phyloP scores from a whole-genome alignment of 169 alveolate species.

The Babesia bigemina region DNA sequence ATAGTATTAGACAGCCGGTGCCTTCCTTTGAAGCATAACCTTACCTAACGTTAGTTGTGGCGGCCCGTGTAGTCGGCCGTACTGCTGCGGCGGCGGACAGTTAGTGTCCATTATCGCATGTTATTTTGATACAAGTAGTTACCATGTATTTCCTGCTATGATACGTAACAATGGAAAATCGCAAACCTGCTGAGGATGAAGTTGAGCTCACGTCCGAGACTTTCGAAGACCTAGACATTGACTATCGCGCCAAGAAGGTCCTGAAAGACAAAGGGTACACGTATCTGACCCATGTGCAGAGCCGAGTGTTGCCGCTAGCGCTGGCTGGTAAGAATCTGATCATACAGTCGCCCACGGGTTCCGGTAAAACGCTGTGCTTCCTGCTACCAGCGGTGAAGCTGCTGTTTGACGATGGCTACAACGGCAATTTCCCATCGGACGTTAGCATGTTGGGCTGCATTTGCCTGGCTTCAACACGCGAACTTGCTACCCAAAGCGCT shows the following conservation, averaged over 20 bases:
- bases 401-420: slow-evolving; percentile 63
- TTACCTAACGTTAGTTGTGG: too few species aligned
- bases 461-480: slow-evolving; percentile 77
- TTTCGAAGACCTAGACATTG: slow-evolving; percentile 60
- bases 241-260: slow-evolving; percentile 69
- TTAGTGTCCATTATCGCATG: too few species aligned
- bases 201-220: slow-evolving; percentile 63
- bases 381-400: slow-evolving; percentile 80
- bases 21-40: too few species aligned
- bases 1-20: too few species aligned
- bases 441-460: slow-evolving; percentile 73
- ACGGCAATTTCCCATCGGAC: slow-evolving; percentile 65
- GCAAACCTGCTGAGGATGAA: slow-evolving; percentile 31
- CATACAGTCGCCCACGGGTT: slow-evolving; percentile 90
- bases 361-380: slow-evolving; percentile 91
- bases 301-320: slow-evolving; percentile 89
- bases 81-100: too few species aligned
- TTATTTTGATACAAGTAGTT: neutral
- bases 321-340: slow-evolving; percentile 83
- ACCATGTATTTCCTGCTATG: neutral
- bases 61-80: too few species aligned
- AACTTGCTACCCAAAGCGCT: slow-evolving; percentile 79
- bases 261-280: slow-evolving; percentile 76
- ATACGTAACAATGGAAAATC: neutral
- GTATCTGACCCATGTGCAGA: slow-evolving; percentile 85